phyloP scores from a whole-genome alignment of 805 yeast species.

The Saccharomyces mikatae region DNA sequence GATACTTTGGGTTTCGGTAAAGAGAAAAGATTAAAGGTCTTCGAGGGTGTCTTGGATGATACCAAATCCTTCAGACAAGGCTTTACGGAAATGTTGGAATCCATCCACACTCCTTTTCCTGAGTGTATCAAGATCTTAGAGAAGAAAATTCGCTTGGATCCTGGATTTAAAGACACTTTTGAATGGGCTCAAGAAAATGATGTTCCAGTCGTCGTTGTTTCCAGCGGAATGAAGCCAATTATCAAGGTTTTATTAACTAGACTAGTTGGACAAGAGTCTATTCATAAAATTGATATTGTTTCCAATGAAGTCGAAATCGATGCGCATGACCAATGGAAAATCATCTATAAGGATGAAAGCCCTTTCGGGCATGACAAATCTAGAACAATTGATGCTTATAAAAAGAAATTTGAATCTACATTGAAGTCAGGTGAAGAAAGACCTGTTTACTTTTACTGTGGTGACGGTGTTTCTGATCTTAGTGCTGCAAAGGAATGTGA shows the following conservation, averaged over 20 bases:
- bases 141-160: constrained; percentile 67
- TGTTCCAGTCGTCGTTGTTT: constrained; percentile 80
- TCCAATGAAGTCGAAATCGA: constrained; percentile 64
- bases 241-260: constrained; percentile 67
- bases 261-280: constrained; percentile 71
- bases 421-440: constrained; percentile 30
- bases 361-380: constrained; percentile 94
- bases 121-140: constrained; percentile 70
- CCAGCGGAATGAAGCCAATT: constrained; percentile 91
- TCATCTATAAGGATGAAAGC: constrained; percentile 76
- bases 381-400: constrained; percentile 51
- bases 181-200: constrained; percentile 64
- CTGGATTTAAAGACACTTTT: constrained; percentile 80
- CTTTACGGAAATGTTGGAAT: constrained; percentile 74
- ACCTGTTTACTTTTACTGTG: constrained; percentile 82
- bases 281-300: constrained; percentile 64
- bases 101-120: constrained; percentile 65
- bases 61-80: constrained; percentile 70
- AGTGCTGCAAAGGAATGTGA: constrained; percentile 95
- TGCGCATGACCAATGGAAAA: constrained; percentile 65
- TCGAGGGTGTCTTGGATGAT: constrained; percentile 65
- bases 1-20: constrained; percentile 84
- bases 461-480: constrained; percentile 95
- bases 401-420: constrained; percentile 26
- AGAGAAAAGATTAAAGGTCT: constrained; percentile 55